phyloP scores from a whole-genome alignment of 441 rosid species.

The Pelargonium cotyledonis region DNA sequence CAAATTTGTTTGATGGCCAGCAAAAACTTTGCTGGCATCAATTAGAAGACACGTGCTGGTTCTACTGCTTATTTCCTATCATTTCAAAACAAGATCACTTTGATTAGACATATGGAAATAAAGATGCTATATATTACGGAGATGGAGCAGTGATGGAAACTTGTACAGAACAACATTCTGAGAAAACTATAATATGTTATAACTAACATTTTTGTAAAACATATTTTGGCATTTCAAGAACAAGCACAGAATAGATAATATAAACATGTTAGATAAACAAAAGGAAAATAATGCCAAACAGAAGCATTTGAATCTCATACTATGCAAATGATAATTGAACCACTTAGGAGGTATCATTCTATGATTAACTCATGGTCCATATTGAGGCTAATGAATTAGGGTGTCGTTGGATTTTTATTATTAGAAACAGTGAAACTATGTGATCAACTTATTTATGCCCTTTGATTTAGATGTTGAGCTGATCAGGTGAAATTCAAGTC shows the following conservation, averaged over 20 bases:
- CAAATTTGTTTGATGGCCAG: constrained; percentile 32
- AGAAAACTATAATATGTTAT: not conserved
- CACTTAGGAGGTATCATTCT: not conserved
- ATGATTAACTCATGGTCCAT: not conserved
- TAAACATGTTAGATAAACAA: not conserved
- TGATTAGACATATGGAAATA: not conserved
- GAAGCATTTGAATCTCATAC: not conserved
- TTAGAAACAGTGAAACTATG: too few species aligned
- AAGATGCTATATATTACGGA: not conserved
- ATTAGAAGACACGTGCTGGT: constrained; percentile 12
- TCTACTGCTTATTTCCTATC: constrained; percentile 6
- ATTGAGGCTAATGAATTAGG: not conserved
- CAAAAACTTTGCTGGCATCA: constrained; percentile 42
- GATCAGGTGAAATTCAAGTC: too few species aligned
- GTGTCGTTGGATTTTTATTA: not conserved
- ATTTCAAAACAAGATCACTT: not conserved
- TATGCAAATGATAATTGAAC: not conserved
- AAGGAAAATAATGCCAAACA: not conserved
- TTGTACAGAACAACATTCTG: constrained; percentile 2
- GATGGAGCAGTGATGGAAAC: not conserved
- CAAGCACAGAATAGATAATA: not conserved
- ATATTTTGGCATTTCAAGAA: not conserved
- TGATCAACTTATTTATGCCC: too few species aligned
- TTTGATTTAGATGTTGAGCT: too few species aligned
- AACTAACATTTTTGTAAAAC: not conserved